A percentile compares a stretch with the other conserved stretches of the same genome.
Conservation (phyloP, 1,284 basidiomycete species). For the Amylostereum areolatum region DNA sequence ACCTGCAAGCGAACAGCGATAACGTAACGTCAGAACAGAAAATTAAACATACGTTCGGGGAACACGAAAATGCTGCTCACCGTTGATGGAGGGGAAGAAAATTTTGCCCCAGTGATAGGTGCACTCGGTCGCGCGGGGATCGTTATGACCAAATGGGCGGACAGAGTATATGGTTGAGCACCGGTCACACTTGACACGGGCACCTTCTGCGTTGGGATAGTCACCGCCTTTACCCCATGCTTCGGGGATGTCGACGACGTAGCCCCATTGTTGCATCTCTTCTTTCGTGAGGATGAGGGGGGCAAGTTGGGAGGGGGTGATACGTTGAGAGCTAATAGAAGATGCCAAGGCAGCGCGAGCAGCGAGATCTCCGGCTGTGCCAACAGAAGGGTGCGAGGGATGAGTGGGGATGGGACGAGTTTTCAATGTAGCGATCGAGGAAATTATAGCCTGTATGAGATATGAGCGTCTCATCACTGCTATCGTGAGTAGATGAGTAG, state of each 20-base stretch:
- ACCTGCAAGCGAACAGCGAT: conserved; percentile 33
- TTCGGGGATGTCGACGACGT: conserved; percentile 62
- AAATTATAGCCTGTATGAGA: conserved; percentile 58
- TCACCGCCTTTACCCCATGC: conserved; percentile 46
- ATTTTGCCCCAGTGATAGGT: conserved; percentile 79
- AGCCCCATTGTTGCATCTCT: conserved; percentile 63
- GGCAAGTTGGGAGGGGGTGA: conserved; percentile 52
- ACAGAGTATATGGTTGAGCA: conserved; percentile 53
- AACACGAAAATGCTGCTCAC: conserved; percentile 30
- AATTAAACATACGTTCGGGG: too few relatives aligned
- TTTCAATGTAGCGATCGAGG: conserved; percentile 67
- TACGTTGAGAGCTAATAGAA: conserved; percentile 41
- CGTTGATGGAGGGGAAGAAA: conserved; percentile 50
- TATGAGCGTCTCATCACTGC: conserved; percentile 9
- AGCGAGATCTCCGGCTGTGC: conserved; percentile 67
- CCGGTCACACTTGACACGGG: conserved; percentile 68
- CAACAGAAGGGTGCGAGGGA: conserved; percentile 68
- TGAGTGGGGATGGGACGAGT: conserved; percentile 60
- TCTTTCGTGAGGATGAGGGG: conserved; percentile 53
- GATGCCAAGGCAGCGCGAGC: conserved; percentile 34
- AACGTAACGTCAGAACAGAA: neutral
- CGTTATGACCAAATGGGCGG: conserved; percentile 48
- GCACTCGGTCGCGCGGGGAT: conserved; percentile 62
- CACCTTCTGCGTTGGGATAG: conserved; percentile 62
- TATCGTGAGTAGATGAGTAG: conserved; percentile 5